Base-by-base conservation (phyloP, 345 rosid species). In the Rhodamnia rubescens region DNA sequence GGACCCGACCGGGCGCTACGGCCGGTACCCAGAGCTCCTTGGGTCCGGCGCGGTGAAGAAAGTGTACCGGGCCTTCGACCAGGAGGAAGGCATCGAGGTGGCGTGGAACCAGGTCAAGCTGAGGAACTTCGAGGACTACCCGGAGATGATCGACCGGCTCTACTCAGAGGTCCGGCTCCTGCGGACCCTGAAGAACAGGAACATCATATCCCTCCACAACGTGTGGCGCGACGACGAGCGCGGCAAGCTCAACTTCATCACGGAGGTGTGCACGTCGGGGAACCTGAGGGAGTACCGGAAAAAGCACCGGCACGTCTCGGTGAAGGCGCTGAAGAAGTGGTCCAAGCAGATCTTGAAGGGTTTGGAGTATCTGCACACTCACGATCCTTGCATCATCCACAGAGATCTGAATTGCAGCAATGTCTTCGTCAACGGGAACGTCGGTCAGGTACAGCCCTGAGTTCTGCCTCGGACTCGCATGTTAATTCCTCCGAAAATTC, bases 341-440 rank as follows among this genome's bases (percentile, higher is more conserved):
- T 94, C 97, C 1, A 95, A 88, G 89, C 99, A 96, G 92, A 91
- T 96, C 80, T 86, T 96, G 86, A 93, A 89, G 49, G 99, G 98
- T 11, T 88, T 96, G 94, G 87, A 93, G 57, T 94, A 95, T 85
- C 89, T 95, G 90, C 99, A 95, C 83, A 92, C 93, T 1, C 95
- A 93, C 21, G 95, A 96, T 75, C 99, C 99, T 56, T 95, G 98
- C 57, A 88, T 96, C 87, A 95, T 95, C 74, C 99, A 96, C 24
- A 90, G 99, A 87, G 99, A 96, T 88, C 95, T 96, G 86, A 96
- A 95, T 85, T 96, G 99, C 88, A 95, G 98, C 92, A 96, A 96
- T 78, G 90, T 96, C 85, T 92, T 96, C 85, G 93, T 96, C 89
- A 96, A 95, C 85, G 99, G 99, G 5, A 95, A 96, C 90, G 90